Conservation (phyloP, 2,329 filamentous ascomycete species). For the Beauveria sp. region DNA sequence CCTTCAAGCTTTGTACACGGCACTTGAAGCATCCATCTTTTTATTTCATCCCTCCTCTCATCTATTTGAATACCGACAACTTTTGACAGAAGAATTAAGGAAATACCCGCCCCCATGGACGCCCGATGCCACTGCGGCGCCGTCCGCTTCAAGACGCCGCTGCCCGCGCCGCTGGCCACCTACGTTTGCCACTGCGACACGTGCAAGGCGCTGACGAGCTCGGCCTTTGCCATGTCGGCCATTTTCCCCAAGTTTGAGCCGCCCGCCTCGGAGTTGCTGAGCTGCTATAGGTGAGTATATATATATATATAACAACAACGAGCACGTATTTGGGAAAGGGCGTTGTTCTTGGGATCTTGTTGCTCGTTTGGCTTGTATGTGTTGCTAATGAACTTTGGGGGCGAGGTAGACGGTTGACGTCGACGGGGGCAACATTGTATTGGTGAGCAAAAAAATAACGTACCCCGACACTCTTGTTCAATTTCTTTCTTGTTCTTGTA, state of each 20-base stretch:
- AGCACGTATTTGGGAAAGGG: too few relatives aligned
- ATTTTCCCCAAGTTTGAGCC: constrained; percentile 61
- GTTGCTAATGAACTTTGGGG: neutral
- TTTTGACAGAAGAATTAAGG: neutral
- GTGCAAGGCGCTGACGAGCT: constrained; percentile 57
- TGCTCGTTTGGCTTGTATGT: neutral
- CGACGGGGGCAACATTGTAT: constrained; percentile 48
- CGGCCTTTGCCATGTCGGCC: constrained; percentile 61
- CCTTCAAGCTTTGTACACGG: too few relatives aligned
- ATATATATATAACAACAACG: too few relatives aligned
- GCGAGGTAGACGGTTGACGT: constrained; percentile 43
- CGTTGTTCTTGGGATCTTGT: too few relatives aligned
- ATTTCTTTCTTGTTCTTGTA: neutral
- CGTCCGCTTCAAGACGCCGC: constrained; percentile 55
- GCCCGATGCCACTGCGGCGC: constrained; percentile 58
- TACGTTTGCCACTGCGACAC: constrained; percentile 66
- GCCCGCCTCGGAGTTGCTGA: constrained; percentile 39
- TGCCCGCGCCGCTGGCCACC: constrained; percentile 50
- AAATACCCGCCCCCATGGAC: constrained; percentile 36
- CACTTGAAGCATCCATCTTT: too few relatives aligned
- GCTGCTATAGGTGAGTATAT: constrained; percentile 45
- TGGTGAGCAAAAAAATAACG: constrained; percentile 35
- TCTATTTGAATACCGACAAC: too few relatives aligned
- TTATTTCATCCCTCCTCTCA: too few relatives aligned
- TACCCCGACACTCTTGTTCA: neutral